Percentiles rank a stretch among this genome's conserved stretches.
phyloP scores from a whole-genome alignment of 192 early-diverging fungal species.

The Gigaspora rosea region DNA sequence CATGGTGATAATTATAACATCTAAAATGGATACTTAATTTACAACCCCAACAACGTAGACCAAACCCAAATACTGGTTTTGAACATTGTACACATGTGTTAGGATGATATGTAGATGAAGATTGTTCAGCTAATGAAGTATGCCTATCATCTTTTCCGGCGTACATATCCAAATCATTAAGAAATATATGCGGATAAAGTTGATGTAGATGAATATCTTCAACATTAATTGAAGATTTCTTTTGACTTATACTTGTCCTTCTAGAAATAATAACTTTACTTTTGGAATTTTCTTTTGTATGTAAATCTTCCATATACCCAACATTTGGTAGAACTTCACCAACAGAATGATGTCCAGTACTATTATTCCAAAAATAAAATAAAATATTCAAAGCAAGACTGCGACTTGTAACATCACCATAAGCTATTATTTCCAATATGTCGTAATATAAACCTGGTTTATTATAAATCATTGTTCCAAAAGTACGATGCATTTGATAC shows the following conservation, averaged over 20 bases:
- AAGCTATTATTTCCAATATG: constrained; percentile 54
- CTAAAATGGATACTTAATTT: constrained; percentile 51
- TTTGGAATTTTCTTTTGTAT: constrained; percentile 25
- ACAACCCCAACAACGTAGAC: constrained; percentile 56
- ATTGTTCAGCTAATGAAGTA: constrained; percentile 12
- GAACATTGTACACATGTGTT: constrained; percentile 38
- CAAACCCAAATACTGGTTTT: constrained; percentile 48
- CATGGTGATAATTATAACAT: constrained; percentile 46
- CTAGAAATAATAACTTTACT: background rate
- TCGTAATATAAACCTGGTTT: constrained; percentile 56
- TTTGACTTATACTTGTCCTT: background rate
- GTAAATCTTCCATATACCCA: constrained; percentile 34
- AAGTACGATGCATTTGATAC: constrained; percentile 49
- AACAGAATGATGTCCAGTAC: constrained; percentile 48
- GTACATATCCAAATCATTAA: background rate
- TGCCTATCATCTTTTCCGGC: background rate
- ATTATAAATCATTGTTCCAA: constrained; percentile 46
- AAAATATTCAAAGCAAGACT: constrained; percentile 44
- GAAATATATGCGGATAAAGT: constrained; percentile 49
- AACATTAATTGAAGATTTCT: background rate
- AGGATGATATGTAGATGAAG: constrained; percentile 26
- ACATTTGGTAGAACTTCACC: constrained; percentile 42
- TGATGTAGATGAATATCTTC: constrained; percentile 16
- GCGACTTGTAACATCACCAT: constrained; percentile 37
- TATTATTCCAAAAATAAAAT: constrained; percentile 46